These are phyloP conservation scores for Bjerkandera adusta DNA, from an alignment of 1,284 basidiomycete genomes.

Conservation along the genomic window DNA sequence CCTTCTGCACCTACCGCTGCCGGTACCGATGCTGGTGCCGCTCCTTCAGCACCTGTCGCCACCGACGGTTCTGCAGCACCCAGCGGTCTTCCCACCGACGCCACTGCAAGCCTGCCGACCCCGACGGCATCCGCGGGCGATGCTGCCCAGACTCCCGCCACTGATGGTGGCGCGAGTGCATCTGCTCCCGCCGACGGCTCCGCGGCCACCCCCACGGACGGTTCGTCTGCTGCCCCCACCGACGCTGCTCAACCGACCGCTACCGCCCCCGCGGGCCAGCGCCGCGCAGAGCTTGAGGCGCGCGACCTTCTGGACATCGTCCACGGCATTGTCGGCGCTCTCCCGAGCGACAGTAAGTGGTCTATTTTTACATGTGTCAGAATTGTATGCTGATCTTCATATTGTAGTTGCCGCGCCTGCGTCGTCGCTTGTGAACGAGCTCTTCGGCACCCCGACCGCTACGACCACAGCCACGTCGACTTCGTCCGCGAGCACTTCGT, in stretches of 20 bases:
- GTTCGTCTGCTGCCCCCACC: neutral
- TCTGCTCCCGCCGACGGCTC: neutral
- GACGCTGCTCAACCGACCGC: neutral
- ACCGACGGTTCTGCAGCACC: neutral
- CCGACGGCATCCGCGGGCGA: neutral
- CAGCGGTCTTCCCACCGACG: neutral
- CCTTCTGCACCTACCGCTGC: neutral
- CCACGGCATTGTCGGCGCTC: conserved; percentile 1
- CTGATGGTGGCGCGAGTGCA: neutral
- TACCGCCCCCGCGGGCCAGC: neutral
- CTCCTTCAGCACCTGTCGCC: neutral
- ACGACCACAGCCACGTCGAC: neutral
- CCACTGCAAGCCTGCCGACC: neutral
- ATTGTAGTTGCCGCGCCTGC: conserved; percentile 4
- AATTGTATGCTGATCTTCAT: neutral
- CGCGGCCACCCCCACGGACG: neutral
- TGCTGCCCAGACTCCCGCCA: too few species aligned
- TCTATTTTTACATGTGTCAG: neutral
- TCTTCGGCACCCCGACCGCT: conserved; percentile 1
- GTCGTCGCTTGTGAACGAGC: neutral
- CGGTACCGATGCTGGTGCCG: neutral
- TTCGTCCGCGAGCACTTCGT: neutral
- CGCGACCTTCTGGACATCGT: conserved; percentile 5
- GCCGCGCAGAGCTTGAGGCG: neutral
- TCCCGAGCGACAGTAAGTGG: conserved; percentile 9